phyloP scores from a whole-genome alignment of 257 asterid genomes.

The Leonotis leonurus region DNA sequence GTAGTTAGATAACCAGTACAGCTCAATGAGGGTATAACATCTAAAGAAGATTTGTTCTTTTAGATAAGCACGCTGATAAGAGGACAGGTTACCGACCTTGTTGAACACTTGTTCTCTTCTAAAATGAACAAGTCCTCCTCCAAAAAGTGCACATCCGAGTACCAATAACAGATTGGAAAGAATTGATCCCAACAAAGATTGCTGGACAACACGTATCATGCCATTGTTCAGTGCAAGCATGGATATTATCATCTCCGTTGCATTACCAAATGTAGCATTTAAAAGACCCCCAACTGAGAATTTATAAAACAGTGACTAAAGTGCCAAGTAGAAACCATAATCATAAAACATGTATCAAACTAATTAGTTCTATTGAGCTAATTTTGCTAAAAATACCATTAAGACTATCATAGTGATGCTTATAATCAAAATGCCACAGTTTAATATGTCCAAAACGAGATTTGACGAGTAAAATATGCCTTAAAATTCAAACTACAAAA shows the following conservation, averaged over 20 bases:
- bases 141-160: constrained; percentile 83
- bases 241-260: constrained; percentile 79
- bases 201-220: constrained; percentile 80
- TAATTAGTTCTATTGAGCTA: neutral
- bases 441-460: neutral
- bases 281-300: constrained; percentile 78
- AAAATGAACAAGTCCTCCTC: constrained; percentile 67
- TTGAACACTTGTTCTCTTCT: constrained; percentile 39
- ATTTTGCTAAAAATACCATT: neutral
- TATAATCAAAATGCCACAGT: neutral
- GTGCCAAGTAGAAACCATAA: neutral
- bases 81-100: constrained; percentile 17
- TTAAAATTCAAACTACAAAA: no score
- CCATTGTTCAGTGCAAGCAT: constrained; percentile 59
- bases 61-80: neutral
- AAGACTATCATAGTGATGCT: neutral
- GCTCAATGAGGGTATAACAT: neutral
- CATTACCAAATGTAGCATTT: constrained; percentile 89
- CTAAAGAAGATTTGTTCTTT: neutral
- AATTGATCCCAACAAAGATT: constrained; percentile 72
- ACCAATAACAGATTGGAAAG: constrained; percentile 73
- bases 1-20: constrained; percentile 9
- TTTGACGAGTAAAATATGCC: neutral
- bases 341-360: neutral
- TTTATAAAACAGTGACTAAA: neutral